Percentiles rank a stretch among this genome's conserved stretches.
Evolutionary conservation across 2,329 filamentous ascomycete genomes (phyloP).

Genomic region (Myriosclerotinia duriaeana): DNA sequence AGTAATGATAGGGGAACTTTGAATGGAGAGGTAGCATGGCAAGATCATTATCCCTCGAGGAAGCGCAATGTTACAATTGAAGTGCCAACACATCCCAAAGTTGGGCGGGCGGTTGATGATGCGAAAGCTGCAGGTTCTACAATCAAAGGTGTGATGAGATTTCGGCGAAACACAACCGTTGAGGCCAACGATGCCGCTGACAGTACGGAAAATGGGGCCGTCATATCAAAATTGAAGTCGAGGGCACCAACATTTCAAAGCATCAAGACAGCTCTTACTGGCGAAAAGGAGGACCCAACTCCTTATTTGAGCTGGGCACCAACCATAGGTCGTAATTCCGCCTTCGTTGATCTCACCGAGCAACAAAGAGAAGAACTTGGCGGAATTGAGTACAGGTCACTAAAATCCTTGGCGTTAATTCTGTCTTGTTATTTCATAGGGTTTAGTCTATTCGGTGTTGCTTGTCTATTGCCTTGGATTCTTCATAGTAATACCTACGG

Average conservation of each 20-base stretch:
- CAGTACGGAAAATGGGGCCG: conserved; percentile 37
- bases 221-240: conserved; percentile 22
- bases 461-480: conserved; percentile 81
- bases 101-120: conserved; percentile 40
- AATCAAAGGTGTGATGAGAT: conserved; percentile 41
- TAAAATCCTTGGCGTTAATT: conserved; percentile 81
- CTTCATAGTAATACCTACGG: conserved; percentile 61
- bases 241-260: conserved; percentile 53
- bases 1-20: conserved; percentile 23
- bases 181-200: conserved; percentile 39
- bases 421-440: conserved; percentile 78
- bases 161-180: conserved; percentile 47
- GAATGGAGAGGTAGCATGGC: conserved; percentile 35
- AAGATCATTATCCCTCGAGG: conserved; percentile 28
- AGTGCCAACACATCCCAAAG: conserved; percentile 23
- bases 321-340: conserved; percentile 88
- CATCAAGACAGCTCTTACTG: conserved; percentile 49
- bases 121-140: conserved; percentile 31
- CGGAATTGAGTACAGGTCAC: conserved; percentile 90
- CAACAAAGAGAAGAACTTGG: conserved; percentile 93
- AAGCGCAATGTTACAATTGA: conserved; percentile 38
- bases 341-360: conserved; percentile 82
- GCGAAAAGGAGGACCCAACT: conserved; percentile 56
- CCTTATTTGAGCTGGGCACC: conserved; percentile 95
- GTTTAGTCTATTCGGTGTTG: conserved; percentile 74